Conservation (phyloP, 2,329 filamentous ascomycete species). For the Elsinoe batatas region DNA sequence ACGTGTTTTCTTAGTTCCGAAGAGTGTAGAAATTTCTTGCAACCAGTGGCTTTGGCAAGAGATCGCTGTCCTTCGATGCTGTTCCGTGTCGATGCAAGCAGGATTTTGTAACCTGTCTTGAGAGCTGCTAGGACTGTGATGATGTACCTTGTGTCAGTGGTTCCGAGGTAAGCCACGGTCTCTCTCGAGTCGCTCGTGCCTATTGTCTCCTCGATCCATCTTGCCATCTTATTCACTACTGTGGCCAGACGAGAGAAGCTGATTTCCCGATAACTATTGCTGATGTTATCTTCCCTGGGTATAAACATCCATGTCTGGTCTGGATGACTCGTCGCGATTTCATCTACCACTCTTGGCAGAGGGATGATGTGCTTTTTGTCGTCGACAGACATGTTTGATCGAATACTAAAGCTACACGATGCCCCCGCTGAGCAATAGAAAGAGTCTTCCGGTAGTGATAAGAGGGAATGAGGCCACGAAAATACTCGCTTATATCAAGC, state of each 20-base stretch:
- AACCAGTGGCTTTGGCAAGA: slow-evolving; percentile 12
- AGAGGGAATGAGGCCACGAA: no score
- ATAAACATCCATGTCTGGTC: slow-evolving; percentile 19
- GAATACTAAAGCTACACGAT: no score
- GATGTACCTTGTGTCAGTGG: slow-evolving; percentile 20
- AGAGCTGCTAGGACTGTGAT: slow-evolving; percentile 18
- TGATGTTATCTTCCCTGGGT: slow-evolving; percentile 16
- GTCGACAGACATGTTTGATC: slow-evolving; percentile 1
- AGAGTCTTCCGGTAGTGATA: no score
- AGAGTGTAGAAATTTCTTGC: slow-evolving; percentile 14
- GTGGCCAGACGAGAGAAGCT: slow-evolving; percentile 17
- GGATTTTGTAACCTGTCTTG: slow-evolving; percentile 21
- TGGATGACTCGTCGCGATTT: slow-evolving; percentile 17
- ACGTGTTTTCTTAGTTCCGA: slow-evolving; percentile 12
- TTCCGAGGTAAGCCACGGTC: slow-evolving; percentile 19
- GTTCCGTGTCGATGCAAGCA: slow-evolving; percentile 16
- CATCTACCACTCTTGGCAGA: slow-evolving; percentile 17
- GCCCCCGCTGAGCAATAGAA: no score
- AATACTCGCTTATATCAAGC: neutral
- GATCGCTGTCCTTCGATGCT: slow-evolving; percentile 15
- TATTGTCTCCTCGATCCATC: slow-evolving; percentile 17
- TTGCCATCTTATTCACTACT: slow-evolving; percentile 17
- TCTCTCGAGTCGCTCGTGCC: slow-evolving; percentile 14
- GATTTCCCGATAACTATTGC: slow-evolving; percentile 18
- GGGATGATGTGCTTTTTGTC: slow-evolving; percentile 7